A percentile compares a stretch with the other conserved stretches of the same genome.
Conservation (phyloP, 2,329 filamentous ascomycete genomes). For the Xylaria sp. region DNA sequence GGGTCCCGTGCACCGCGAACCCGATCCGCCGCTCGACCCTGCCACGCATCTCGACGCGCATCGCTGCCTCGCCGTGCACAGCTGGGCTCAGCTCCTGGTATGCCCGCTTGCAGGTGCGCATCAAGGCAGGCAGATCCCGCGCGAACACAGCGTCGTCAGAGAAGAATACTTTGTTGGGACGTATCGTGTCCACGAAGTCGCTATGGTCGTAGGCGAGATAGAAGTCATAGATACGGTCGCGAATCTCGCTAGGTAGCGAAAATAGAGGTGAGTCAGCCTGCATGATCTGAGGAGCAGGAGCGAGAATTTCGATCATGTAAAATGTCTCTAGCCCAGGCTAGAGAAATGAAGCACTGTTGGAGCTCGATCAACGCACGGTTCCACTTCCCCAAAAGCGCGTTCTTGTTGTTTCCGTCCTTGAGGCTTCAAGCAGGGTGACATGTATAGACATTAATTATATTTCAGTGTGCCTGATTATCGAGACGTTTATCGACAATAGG, state of each 20-base stretch:
- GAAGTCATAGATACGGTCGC: constrained; percentile 36
- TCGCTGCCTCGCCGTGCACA: constrained; percentile 35
- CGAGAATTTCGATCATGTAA: too few species aligned
- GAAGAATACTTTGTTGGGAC: constrained; percentile 30
- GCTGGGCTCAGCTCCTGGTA: constrained; percentile 31
- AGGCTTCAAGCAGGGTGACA: too few species aligned
- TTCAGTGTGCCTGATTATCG: too few species aligned
- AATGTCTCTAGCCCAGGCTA: not conserved
- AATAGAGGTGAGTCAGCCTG: constrained; percentile 27
- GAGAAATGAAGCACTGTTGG: not conserved
- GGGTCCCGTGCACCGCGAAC: constrained; percentile 39
- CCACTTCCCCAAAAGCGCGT: not conserved
- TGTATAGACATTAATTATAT: too few species aligned
- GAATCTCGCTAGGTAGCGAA: constrained; percentile 32
- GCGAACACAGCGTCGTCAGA: constrained; percentile 17
- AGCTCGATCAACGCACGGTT: not conserved
- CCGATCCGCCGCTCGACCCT: constrained; percentile 36
- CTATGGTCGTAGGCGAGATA: constrained; percentile 32
- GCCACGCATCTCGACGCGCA: constrained; percentile 37
- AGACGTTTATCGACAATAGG: too few species aligned
- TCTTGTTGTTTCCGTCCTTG: too few species aligned
- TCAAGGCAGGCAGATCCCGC: constrained; percentile 30
- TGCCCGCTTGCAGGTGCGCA: constrained; percentile 30
- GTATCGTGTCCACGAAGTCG: constrained; percentile 35
- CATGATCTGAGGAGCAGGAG: not conserved